phyloP scores from a whole-genome alignment of 192 early-diverging fungal species.

The Backusella morwellensis region DNA sequence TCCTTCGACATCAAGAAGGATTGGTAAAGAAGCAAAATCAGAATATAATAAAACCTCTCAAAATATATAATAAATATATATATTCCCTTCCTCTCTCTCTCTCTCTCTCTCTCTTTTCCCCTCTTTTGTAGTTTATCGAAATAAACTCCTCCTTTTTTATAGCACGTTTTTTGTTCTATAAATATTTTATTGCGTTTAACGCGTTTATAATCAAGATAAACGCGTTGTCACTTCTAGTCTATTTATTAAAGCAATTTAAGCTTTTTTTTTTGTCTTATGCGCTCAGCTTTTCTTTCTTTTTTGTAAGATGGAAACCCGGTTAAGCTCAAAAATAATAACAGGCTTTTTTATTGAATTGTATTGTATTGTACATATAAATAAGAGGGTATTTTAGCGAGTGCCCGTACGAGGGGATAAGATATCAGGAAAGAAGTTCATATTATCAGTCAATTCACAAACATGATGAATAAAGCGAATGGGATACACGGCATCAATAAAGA shows the following conservation, averaged over 20 bases:
- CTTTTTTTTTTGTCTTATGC: neutral
- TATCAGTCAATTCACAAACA: constrained; percentile 34
- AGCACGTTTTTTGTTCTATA: neutral
- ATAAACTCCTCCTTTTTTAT: neutral
- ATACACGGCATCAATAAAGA: constrained; percentile 34
- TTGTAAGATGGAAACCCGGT: neutral
- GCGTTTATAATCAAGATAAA: neutral
- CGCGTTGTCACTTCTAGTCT: neutral
- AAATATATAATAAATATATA: neutral
- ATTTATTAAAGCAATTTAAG: too few relatives aligned
- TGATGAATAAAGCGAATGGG: constrained; percentile 37
- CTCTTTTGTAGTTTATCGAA: neutral
- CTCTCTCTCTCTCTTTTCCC: neutral
- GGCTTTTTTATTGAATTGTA: neutral
- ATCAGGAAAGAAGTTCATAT: constrained; percentile 17
- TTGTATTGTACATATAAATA: neutral
- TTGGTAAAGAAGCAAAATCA: constrained; percentile 23
- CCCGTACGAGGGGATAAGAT: constrained; percentile 4
- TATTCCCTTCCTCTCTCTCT: neutral
- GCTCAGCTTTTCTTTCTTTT: neutral
- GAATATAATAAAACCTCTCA: neutral
- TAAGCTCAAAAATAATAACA: neutral
- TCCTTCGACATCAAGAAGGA: constrained; percentile 46
- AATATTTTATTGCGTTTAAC: neutral
- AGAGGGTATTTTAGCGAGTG: neutral